Conservation (phyloP, 768 basidiomycete genomes). For the Candolleomyces aberdarensis region DNA sequence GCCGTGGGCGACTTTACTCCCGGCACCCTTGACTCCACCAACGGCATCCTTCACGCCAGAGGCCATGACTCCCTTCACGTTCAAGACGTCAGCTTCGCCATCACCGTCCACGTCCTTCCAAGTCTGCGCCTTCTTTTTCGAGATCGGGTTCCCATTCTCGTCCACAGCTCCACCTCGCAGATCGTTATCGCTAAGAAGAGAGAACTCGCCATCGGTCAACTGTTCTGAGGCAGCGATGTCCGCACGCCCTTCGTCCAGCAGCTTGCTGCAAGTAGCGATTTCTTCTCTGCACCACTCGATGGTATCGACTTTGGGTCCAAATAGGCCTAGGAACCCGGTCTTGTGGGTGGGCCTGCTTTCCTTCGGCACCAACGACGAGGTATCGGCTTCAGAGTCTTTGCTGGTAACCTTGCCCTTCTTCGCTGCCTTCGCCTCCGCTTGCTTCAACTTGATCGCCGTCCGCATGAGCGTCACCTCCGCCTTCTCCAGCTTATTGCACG, state of each 20-base stretch:
- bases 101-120: constrained; percentile 10
- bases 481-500: constrained; percentile 77
- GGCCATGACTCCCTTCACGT: constrained; percentile 17
- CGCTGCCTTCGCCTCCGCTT: constrained; percentile 49
- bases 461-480: constrained; percentile 80
- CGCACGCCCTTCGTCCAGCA: constrained; percentile 51
- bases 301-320: constrained; percentile 88
- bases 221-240: constrained; percentile 18
- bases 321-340: constrained; percentile 56
- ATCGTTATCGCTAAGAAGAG: constrained; percentile 2
- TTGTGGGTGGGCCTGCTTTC: constrained; percentile 77
- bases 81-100: constrained; percentile 2
- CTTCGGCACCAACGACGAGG: constrained; percentile 12
- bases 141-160: constrained; percentile 3
- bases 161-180: background rate
- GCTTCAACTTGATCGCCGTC: constrained; percentile 69
- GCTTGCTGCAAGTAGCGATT: constrained; percentile 52
- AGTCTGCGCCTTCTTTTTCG: constrained; percentile 5
- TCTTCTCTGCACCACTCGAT: constrained; percentile 87
- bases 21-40: constrained; percentile 24
- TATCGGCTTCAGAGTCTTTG: constrained; percentile 11
- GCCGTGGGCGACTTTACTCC: constrained; percentile 10
- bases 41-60: constrained; percentile 18
- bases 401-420: constrained; percentile 28
- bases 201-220: constrained; percentile 23